Evolutionary conservation across 1,284 basidiomycete species (phyloP).

Genomic region (Marasmius oreades): DNA sequence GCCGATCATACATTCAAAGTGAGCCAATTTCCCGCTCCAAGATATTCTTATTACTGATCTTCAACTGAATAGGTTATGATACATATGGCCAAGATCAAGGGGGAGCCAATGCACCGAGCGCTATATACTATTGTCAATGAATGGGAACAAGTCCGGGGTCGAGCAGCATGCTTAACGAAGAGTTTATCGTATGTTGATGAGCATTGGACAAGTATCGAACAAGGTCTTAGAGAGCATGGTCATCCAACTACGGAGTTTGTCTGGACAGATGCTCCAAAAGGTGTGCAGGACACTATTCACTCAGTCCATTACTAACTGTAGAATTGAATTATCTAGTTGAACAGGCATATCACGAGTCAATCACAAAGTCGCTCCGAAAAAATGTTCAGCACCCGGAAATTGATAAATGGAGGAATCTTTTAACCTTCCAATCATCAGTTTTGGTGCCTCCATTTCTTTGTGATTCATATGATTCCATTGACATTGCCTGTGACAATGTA

Average conservation of each 20-base stretch:
- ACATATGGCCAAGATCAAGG: slow-evolving; percentile 10
- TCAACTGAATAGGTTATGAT: slow-evolving; percentile 5
- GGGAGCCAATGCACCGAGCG: slow-evolving; percentile 10
- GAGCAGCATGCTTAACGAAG: slow-evolving; percentile 10
- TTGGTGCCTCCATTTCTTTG: background rate
- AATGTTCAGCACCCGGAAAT: slow-evolving; percentile 8
- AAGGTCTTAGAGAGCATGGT: slow-evolving; percentile 8
- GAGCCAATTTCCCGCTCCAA: background rate
- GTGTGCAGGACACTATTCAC: background rate
- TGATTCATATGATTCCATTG: background rate
- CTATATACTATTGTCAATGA: slow-evolving; percentile 12
- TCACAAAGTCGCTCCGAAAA: background rate
- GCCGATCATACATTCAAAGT: slow-evolving; percentile 15
- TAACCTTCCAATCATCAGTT: background rate
- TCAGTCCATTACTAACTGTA: too few relatives aligned
- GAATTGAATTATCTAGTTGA: too few relatives aligned
- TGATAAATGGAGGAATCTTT: slow-evolving; percentile 8
- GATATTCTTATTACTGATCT: background rate
- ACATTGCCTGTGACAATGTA: background rate
- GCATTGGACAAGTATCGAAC: background rate
- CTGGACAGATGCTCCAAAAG: slow-evolving; percentile 6
- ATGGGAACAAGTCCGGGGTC: slow-evolving; percentile 9
- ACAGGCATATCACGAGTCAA: slow-evolving; percentile 8
- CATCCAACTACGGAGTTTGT: slow-evolving; percentile 6
- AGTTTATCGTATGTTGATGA: slow-evolving; percentile 9